Evolutionary conservation across 306 rosid genomes (phyloP).

Genomic region (Lotus japonicus): DNA sequence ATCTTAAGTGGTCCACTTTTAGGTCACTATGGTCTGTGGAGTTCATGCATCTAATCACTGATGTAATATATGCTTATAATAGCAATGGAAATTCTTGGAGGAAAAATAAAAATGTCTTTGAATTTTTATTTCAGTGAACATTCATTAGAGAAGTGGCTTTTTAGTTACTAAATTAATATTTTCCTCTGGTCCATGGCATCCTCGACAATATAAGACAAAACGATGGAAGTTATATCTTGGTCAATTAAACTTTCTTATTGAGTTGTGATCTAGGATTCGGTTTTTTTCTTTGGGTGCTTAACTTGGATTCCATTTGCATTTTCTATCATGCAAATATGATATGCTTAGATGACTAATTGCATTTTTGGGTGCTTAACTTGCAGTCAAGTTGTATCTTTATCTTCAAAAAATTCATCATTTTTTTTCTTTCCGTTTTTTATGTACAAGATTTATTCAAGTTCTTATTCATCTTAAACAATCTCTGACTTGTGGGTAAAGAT

Average conservation of each 20-base stretch:
- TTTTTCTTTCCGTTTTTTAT: no score
- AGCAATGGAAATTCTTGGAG: neutral
- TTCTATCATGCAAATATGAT: neutral
- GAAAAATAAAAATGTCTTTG: neutral
- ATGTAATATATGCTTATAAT: neutral
- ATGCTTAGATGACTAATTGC: slow-evolving; percentile 1
- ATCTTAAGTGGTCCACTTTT: neutral
- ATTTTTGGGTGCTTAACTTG: neutral
- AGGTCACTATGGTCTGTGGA: neutral
- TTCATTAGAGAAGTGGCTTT: neutral
- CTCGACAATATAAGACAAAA: neutral
- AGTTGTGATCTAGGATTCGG: neutral
- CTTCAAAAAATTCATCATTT: no score
- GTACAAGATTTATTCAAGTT: neutral
- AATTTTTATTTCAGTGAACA: neutral
- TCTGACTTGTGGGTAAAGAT: neutral
- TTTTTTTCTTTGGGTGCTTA: no score
- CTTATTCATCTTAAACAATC: neutral
- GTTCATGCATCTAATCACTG: slow-evolving; percentile 3
- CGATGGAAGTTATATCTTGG: neutral
- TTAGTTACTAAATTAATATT: neutral
- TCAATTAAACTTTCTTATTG: neutral
- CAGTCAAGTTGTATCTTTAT: no score
- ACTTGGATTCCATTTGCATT: neutral
- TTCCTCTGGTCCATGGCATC: neutral